These are phyloP conservation scores for Pugionium dolabratum DNA, from an alignment of 345 rosid species.

Conservation along the genomic window DNA sequence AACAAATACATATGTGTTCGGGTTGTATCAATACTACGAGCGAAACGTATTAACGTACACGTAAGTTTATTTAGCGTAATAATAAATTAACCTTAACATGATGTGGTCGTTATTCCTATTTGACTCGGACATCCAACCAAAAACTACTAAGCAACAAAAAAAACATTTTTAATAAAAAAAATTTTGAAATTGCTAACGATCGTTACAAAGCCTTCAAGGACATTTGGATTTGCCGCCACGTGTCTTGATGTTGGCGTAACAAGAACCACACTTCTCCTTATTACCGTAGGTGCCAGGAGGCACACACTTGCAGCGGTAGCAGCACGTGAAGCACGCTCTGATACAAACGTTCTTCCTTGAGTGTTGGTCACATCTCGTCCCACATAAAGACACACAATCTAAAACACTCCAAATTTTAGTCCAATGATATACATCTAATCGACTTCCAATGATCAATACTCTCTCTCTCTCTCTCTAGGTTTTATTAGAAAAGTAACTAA, in stretches of 20 bases:
- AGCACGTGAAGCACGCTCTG: constrained; percentile 89
- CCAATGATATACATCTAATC: not conserved
- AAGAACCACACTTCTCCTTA: constrained; percentile 77
- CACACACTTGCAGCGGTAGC: constrained; percentile 88
- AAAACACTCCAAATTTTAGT: constrained; percentile 26
- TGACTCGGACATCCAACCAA: no score
- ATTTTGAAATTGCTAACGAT: no score
- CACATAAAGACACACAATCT: constrained; percentile 81
- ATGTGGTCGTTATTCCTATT: no score
- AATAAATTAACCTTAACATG: no score
- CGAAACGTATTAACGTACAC: no score
- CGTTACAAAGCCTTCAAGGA: constrained; percentile 44
- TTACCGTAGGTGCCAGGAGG: constrained; percentile 95
- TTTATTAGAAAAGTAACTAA: no score
- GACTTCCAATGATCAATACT: not conserved
- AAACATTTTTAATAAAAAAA: no score
- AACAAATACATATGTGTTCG: no score
- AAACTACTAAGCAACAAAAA: no score
- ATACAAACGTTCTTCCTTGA: constrained; percentile 65
- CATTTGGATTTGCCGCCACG: constrained; percentile 63
- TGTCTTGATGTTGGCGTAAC: constrained; percentile 86
- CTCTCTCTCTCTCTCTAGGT: not conserved
- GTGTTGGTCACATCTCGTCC: constrained; percentile 65
- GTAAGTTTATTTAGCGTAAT: no score
- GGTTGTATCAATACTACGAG: no score